Conservation (phyloP, 345 rosid genomes). For the Turnera subulata region DNA sequence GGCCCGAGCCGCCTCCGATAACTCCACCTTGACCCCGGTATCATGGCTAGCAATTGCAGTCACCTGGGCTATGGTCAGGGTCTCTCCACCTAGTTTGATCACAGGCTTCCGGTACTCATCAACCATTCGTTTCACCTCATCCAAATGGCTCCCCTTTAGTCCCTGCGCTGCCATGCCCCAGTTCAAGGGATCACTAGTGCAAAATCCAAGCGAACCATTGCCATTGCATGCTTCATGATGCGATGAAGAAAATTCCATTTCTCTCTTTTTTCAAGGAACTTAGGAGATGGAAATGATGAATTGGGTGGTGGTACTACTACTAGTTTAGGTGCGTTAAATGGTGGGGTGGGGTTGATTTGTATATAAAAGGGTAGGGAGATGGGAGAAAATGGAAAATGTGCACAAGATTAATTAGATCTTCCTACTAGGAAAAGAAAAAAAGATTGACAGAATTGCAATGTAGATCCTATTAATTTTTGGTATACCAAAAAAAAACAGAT, state of each 20-base stretch:
- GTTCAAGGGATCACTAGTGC: constrained; percentile 51
- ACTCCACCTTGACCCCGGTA: constrained; percentile 13
- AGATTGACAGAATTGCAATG: neutral
- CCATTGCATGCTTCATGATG: neutral
- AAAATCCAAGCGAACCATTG: neutral
- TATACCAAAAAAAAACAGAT: no score
- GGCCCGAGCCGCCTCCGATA: constrained; percentile 16
- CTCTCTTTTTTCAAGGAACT: neutral
- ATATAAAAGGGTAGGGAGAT: neutral
- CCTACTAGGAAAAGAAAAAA: no score
- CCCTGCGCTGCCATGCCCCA: constrained; percentile 69
- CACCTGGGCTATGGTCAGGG: constrained; percentile 76
- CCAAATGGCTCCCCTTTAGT: constrained; percentile 75
- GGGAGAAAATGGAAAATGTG: no score
- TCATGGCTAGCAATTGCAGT: constrained; percentile 41
- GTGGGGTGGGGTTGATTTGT: neutral
- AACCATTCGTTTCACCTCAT: constrained; percentile 77
- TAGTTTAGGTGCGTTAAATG: no score
- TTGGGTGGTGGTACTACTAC: no score
- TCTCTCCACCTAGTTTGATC: constrained; percentile 64
- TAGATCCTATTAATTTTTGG: no score
- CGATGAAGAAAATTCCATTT: constrained; percentile 9
- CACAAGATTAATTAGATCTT: neutral
- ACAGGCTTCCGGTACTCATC: constrained; percentile 50
- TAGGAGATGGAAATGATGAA: no score